Conservation (phyloP, 176 grass and related monocot genomes). For the Eragrostis nindensis region DNA sequence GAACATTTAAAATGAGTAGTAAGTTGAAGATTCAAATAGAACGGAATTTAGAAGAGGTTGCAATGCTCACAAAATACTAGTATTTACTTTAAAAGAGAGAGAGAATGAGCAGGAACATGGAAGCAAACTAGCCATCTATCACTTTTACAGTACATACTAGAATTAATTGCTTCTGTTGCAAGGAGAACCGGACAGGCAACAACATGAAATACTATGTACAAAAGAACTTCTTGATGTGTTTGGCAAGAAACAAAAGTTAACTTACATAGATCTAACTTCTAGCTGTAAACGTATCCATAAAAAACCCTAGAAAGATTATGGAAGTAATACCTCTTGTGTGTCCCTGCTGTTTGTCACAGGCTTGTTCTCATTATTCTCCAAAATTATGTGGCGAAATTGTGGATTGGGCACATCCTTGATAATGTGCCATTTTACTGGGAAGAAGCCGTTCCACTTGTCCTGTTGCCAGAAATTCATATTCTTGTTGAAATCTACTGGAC, state of each 20-base stretch:
- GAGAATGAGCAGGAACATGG: conserved; percentile 11
- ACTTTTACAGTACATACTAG: neutral
- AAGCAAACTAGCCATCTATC: conserved; percentile 20
- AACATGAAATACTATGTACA: conserved; percentile 11
- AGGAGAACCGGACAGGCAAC: conserved; percentile 1
- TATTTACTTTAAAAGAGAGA: conserved; percentile 33
- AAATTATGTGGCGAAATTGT: conserved; percentile 93
- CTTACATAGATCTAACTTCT: neutral
- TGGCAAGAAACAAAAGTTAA: conserved; percentile 29
- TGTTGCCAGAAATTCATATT: conserved; percentile 98
- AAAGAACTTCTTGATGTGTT: conserved; percentile 7
- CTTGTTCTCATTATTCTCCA: conserved; percentile 96
- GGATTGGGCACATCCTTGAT: conserved; percentile 95
- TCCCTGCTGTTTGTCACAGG: conserved; percentile 95
- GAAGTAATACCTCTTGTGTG: conserved; percentile 79
- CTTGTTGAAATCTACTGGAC: conserved; percentile 78
- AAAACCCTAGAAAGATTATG: conserved; percentile 29
- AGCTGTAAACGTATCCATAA: neutral
- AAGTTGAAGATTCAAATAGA: conserved; percentile 24
- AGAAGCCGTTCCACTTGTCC: conserved; percentile 96
- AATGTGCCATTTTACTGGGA: conserved; percentile 93
- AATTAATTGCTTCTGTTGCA: neutral
- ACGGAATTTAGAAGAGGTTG: conserved; percentile 11
- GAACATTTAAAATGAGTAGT: conserved; percentile 10
- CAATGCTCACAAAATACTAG: neutral